Percentiles rank a stretch among this genome's conserved stretches.
These are phyloP conservation scores for Amanita molliuscula DNA, from an alignment of 768 basidiomycete genomes.

Conservation along the genomic window DNA sequence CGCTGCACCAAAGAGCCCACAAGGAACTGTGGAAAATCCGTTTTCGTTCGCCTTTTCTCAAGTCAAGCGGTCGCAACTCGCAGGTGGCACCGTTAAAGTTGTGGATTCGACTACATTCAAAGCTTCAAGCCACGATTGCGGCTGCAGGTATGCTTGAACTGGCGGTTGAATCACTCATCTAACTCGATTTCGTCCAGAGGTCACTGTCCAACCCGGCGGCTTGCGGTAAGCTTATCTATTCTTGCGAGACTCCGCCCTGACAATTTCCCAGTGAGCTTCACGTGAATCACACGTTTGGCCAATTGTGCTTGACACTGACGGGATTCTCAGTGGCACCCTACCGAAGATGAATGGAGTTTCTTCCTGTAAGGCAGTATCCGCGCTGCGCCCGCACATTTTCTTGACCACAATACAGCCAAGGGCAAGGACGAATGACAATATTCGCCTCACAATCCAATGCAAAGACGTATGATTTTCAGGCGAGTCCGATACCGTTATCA, in stretches of 20 bases:
- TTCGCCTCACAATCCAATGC: constrained; percentile 46
- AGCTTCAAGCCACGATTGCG: constrained; percentile 39
- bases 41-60: constrained; percentile 40
- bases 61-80: constrained; percentile 28
- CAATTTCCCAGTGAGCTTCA: constrained; percentile 37
- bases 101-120: constrained; percentile 44
- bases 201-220: constrained; percentile 47
- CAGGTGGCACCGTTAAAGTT: constrained; percentile 40
- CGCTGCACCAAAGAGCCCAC: constrained; percentile 26
- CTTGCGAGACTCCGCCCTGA: not conserved
- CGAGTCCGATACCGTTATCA: constrained; percentile 10
- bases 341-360: constrained; percentile 54
- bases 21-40: constrained; percentile 32
- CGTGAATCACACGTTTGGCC: constrained; percentile 19
- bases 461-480: constrained; percentile 50
- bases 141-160: constrained; percentile 22
- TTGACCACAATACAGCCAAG: constrained; percentile 27
- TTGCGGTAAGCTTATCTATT: constrained; percentile 26
- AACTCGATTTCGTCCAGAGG: constrained; percentile 20
- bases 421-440: constrained; percentile 41
- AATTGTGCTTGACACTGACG: not conserved
- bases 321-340: constrained; percentile 53
- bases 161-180: no score
- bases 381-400: not conserved
- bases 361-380: constrained; percentile 32